Percentiles rank a stretch among this genome's conserved stretches.
Conservation (phyloP, 2,329 filamentous ascomycete species). For the Fusarium dlaminii region DNA sequence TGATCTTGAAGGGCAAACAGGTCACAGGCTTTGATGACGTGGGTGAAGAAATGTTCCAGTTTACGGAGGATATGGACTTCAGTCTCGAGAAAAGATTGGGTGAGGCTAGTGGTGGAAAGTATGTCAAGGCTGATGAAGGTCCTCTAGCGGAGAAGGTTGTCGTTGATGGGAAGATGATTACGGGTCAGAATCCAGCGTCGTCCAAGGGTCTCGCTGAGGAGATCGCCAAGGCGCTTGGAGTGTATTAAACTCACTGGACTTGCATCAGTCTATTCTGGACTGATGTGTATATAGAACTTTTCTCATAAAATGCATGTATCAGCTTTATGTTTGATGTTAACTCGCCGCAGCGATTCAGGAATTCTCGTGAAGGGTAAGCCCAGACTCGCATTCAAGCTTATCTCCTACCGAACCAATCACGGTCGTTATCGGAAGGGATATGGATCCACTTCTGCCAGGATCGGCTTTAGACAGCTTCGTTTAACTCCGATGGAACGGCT, state of each 20-base stretch:
- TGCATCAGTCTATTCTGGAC: accelerated
- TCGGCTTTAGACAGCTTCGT: not conserved
- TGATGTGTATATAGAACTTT: accelerated
- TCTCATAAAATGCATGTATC: accelerated
- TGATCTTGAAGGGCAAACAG: not conserved
- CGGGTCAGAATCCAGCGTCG: not conserved
- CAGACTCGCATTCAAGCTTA: not conserved
- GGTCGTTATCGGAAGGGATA: accelerated
- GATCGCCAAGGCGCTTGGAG: not conserved
- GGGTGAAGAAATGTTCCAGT: not conserved
- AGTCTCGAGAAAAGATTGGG: not conserved
- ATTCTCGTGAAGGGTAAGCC: not conserved
- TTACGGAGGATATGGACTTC: not conserved
- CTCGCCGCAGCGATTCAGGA: accelerated
- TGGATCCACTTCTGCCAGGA: not conserved
- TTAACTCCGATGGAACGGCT: not conserved
- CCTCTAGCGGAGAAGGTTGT: not conserved
- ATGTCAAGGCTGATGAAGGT: not conserved
- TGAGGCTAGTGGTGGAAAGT: not conserved
- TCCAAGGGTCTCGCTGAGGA: not conserved
- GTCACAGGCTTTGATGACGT: not conserved
- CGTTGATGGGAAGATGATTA: not conserved
- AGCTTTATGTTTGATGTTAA: accelerated
- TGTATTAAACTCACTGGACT: accelerated
- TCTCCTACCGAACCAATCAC: not conserved